Conservation (phyloP, 176 grass and related monocot genomes). For the Ampelocalamus luodianensis region DNA sequence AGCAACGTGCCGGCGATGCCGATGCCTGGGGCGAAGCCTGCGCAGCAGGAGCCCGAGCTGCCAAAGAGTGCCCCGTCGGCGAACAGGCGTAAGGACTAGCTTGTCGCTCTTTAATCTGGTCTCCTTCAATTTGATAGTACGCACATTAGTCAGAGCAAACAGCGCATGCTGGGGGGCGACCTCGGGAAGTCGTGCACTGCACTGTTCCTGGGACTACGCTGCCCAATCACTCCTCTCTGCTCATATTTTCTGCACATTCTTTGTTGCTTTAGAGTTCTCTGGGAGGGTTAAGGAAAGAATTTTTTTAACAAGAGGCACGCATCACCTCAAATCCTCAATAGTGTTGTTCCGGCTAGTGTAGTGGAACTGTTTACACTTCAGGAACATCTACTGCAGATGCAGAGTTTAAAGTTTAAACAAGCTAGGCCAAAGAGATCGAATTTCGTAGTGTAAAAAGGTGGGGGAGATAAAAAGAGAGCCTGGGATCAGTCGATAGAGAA, state of each 20-base stretch:
- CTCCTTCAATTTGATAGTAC: slow-evolving; percentile 16
- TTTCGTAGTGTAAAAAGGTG: not conserved
- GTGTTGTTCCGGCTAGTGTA: not conserved
- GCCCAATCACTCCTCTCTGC: not conserved
- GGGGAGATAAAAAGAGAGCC: not conserved
- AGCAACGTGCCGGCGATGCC: slow-evolving; percentile 49
- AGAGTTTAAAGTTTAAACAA: not conserved
- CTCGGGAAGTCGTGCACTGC: not conserved
- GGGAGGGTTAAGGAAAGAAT: not conserved
- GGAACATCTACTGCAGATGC: not conserved
- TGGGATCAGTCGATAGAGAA: slow-evolving; percentile 14
- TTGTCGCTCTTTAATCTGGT: not conserved
- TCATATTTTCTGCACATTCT: slow-evolving; percentile 23
- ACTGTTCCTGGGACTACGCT: slow-evolving; percentile 18
- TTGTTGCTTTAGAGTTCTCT: not conserved
- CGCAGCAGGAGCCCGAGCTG: slow-evolving; percentile 63
- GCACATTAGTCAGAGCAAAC: slow-evolving; percentile 22
- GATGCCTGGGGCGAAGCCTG: slow-evolving; percentile 44
- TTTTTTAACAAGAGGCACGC: not conserved
- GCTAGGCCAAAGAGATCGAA: not conserved
- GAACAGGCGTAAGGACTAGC: slow-evolving; percentile 70
- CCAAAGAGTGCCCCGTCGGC: slow-evolving; percentile 64
- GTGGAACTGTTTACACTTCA: slow-evolving; percentile 9
- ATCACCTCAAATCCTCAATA: not conserved
- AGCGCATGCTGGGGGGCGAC: not conserved